Conservation (phyloP, 495 filamentous ascomycete species). For the Lasiosphaeris hirsuta region DNA sequence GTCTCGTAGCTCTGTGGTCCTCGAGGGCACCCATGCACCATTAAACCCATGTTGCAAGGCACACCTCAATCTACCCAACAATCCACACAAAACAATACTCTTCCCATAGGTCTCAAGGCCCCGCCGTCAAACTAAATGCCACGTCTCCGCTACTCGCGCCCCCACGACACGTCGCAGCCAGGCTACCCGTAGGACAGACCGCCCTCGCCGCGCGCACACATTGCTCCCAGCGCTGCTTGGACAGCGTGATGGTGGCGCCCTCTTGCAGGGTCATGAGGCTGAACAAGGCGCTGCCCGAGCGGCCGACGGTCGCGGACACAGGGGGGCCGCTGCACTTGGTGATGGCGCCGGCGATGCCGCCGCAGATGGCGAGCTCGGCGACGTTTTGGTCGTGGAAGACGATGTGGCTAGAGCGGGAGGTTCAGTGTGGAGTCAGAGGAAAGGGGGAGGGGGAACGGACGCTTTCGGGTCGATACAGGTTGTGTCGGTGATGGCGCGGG, state of each 20-base stretch:
- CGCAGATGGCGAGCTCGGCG: conserved; percentile 52
- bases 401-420: conserved; percentile 36
- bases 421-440: neutral
- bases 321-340: conserved; percentile 42
- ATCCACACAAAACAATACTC: too few relatives aligned
- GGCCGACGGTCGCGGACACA: conserved; percentile 33
- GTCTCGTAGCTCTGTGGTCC: too few relatives aligned
- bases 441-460: conserved; percentile 23
- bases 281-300: conserved; percentile 48
- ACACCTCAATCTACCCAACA: too few relatives aligned
- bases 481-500: conserved; percentile 32
- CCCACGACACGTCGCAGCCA: conserved; percentile 45
- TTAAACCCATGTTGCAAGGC: too few relatives aligned
- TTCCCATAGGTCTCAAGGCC: conserved; percentile 8
- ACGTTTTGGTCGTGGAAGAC: conserved; percentile 53
- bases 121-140: conserved; percentile 38
- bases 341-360: conserved; percentile 46
- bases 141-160: conserved; percentile 49
- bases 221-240: conserved; percentile 49
- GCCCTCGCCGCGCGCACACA: conserved; percentile 48
- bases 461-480: conserved; percentile 33
- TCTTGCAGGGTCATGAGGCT: conserved; percentile 31
- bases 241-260: conserved; percentile 47
- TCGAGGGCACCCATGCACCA: too few relatives aligned
- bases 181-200: conserved; percentile 45